phyloP scores from a whole-genome alignment of 169 alveolate species.

The Amoebophrya sp. region DNA sequence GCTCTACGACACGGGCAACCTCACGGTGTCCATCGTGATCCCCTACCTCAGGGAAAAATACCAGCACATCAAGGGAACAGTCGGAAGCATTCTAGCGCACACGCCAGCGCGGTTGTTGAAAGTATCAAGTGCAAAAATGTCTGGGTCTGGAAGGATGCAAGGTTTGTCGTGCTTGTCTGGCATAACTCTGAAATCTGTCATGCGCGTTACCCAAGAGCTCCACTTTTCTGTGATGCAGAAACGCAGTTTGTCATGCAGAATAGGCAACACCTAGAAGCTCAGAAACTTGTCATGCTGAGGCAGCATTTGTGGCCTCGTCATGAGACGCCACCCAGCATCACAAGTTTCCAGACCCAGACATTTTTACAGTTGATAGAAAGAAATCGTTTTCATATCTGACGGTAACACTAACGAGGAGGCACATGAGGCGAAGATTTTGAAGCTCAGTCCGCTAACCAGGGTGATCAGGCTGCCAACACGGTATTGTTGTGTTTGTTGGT shows the following conservation, averaged over 20 bases:
- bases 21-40: neutral
- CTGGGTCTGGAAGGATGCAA: neutral
- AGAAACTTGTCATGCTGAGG: neutral
- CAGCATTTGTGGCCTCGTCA: neutral
- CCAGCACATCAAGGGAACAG: neutral
- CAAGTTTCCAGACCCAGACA: neutral
- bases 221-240: too few relatives aligned
- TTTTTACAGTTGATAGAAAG: too few relatives aligned
- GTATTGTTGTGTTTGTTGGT: neutral
- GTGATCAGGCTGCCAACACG: neutral
- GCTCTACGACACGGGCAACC: neutral
- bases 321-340: neutral
- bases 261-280: neutral
- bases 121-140: neutral
- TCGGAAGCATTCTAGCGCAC: neutral
- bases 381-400: neutral
- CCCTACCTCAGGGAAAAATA: constrained; percentile 16
- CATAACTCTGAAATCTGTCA: neutral
- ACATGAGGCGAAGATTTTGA: neutral
- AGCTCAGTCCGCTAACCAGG: neutral
- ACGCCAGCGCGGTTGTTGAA: neutral
- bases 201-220: too few relatives aligned
- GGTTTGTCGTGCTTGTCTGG: neutral
- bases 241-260: too few relatives aligned
- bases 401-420: neutral